Conservation (phyloP, 1,139 yeast genomes). For the Candida sanyaensis region DNA sequence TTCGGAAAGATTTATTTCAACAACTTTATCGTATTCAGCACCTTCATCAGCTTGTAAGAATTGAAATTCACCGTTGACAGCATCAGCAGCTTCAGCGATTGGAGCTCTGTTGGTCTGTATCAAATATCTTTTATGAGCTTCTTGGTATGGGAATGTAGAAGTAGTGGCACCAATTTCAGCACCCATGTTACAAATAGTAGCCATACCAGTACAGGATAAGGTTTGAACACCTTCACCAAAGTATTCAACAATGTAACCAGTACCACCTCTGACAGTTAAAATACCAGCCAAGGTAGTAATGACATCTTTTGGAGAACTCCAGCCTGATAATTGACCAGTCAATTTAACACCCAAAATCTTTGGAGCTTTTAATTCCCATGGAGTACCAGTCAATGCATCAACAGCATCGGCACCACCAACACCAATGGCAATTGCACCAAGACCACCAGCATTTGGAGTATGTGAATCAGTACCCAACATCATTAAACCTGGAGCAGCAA, state of each 20-base stretch:
- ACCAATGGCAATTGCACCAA: constrained; percentile 96
- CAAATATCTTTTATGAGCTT: constrained; percentile 81
- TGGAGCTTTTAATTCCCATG: constrained; percentile 99
- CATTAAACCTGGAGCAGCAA: constrained; percentile 91
- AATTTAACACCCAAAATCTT: constrained; percentile 87
- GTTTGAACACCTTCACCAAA: constrained; percentile 90
- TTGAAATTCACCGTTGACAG: constrained; percentile 58
- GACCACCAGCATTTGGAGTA: constrained; percentile 97
- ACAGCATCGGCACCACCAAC: constrained; percentile 99
- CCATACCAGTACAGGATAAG: constrained; percentile 97
- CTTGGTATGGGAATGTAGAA: constrained; percentile 93
- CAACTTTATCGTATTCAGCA: constrained; percentile 79
- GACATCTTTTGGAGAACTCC: constrained; percentile 97
- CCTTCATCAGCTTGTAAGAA: constrained; percentile 79
- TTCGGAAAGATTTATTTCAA: constrained; percentile 73
- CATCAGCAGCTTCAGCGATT: constrained; percentile 75
- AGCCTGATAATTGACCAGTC: constrained; percentile 82
- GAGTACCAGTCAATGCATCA: constrained; percentile 94
- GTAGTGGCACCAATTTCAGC: constrained; percentile 99
- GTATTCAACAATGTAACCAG: constrained; percentile 93
- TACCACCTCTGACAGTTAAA: constrained; percentile 95
- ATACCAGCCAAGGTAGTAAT: constrained; percentile 88
- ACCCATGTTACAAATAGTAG: constrained; percentile 98
- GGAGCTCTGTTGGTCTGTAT: constrained; percentile 79
- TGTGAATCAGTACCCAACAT: constrained; percentile 98